Base-by-base conservation (phyloP, 2,329 filamentous ascomycete species). In the Ophiocordyceps camponoti-floridani region DNA sequence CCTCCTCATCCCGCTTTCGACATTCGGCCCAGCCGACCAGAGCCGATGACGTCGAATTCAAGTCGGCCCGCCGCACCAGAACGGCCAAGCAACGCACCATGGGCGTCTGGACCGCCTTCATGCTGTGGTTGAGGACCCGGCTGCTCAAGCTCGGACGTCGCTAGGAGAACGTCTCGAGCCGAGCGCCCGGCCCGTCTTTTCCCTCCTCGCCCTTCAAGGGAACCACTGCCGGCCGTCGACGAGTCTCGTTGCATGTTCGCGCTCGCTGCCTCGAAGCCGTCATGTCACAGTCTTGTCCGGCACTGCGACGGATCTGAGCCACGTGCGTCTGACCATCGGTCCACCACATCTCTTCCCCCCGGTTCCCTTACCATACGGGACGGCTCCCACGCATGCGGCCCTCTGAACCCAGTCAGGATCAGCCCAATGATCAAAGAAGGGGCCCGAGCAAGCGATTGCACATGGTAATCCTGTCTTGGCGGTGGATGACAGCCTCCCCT, bases 71-170 rank as follows among this genome's bases (percentile, higher is more conserved):
- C 35, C 62, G 70, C 46, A 61, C 60, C 47, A 67, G 61, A 52
- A 64, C 64, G 8, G 66, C 72, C 46, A 80, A 79, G 62, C 68
- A 66, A 51, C 75, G 72, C 61, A 80, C 75, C 1, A 72, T 73
- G 48, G 66, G 71, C 48, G 68, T 74, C 37, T 81, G 76, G 75
- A 77, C 72, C 8, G 69, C 68, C 19, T 79, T 81, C 51, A 65
- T 80, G 43, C 64, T 81, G 45, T 81, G 77, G 77, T 56, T 81
- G 26, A 65, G 75, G 47, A 80, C 76, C n/a, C 58, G 62, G 45
- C 52, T 66, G 46, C 55, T 66, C 47, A 65, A 63, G 56, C 51
- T 65, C 46, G 62, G 62, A 43, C 57, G 60, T 52, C 60, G 60
- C 50, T 64, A 63, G 59, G 48, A 52, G 42, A 52, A 51, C 40